Evolutionary conservation across 75 land plant species (phyloP), one percentile per base, ranked within the genome.

Genomic region (Larix kaempferi): DNA sequence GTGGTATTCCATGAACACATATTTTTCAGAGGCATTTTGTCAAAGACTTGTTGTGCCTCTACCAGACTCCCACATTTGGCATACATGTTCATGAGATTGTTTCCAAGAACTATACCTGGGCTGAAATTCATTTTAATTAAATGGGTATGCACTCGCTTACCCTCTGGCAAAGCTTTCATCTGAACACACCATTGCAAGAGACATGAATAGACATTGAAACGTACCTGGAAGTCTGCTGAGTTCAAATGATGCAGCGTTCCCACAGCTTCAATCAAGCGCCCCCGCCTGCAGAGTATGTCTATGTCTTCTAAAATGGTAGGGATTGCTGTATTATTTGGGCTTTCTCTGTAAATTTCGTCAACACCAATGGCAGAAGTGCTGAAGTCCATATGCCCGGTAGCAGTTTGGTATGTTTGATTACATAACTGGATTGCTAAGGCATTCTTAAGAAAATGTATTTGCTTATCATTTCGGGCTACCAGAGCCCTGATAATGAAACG

Each of bases 81-180:
- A 65, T 81, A 81, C 82, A 81, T 81, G 41, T 57, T 63, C 27
- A 81, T 67, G 35, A 81, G 80, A 52, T 66, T 27, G 29, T 59
- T 81, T 7, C 82, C 82, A 25, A 81, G 55, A 22, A 59, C 22
- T n/a, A 55, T 54, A 62, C 67, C 72, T 6, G 57, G 39, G 54
- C 29, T 57, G 16, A 63, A 37, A 13, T 72, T 57, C 8, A 41
- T 15, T 39, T 44, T 39, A 26, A 79, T 29, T 22, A 54, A 27
- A 41, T 76, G 56, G 8, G 78, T 59, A 79, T 79, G 80, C 12
- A 79, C 25, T 11, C 55, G 22, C 35, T 72, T 54, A 7, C 80
- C 80, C 33, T 79, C 52, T 8, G 13, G 29, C 23, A 74, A 44
- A 39, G 67, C 75, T 67, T 67, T 67, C 44, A 67, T 67, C 7